phyloP scores from a whole-genome alignment of 768 basidiomycete genomes.

The Trametes sanguinea region DNA sequence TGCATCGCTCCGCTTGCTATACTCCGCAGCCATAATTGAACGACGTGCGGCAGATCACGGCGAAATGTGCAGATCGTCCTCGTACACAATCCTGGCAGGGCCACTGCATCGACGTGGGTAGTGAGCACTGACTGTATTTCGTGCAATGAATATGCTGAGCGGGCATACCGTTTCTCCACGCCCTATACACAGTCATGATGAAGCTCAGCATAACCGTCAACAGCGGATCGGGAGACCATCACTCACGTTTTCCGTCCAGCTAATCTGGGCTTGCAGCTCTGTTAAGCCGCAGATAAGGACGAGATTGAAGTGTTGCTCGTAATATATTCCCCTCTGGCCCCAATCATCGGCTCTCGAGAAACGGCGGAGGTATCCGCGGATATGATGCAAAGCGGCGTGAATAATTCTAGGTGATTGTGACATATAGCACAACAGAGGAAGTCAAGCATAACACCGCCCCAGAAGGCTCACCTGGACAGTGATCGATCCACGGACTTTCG shows the following conservation, averaged over 20 bases:
- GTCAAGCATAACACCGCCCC: neutral
- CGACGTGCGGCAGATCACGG: no score
- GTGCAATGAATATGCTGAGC: no score
- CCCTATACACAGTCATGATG: conserved; percentile 8
- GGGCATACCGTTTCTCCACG: conserved; percentile 13
- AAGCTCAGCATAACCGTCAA: neutral
- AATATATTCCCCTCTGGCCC: conserved; percentile 26
- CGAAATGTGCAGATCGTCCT: neutral
- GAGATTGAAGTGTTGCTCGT: conserved; percentile 39
- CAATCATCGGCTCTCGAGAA: neutral
- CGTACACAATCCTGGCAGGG: conserved; percentile 20
- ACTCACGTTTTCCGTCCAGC: conserved; percentile 42
- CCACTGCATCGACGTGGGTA: conserved; percentile 2
- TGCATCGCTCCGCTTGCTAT: no score
- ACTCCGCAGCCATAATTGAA: no score
- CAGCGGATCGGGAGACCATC: no score
- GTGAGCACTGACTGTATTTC: no score
- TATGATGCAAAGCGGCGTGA: conserved; percentile 39
- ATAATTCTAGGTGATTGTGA: conserved; percentile 31
- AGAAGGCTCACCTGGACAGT: conserved; percentile 32
- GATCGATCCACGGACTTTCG: conserved; percentile 38
- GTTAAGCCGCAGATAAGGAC: conserved; percentile 47
- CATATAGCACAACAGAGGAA: neutral
- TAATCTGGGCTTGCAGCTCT: conserved; percentile 48
- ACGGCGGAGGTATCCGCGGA: conserved; percentile 37